These are phyloP conservation scores for Setaria viridis DNA, from an alignment of 202 grass and related monocot genomes.

Conservation along the genomic window DNA sequence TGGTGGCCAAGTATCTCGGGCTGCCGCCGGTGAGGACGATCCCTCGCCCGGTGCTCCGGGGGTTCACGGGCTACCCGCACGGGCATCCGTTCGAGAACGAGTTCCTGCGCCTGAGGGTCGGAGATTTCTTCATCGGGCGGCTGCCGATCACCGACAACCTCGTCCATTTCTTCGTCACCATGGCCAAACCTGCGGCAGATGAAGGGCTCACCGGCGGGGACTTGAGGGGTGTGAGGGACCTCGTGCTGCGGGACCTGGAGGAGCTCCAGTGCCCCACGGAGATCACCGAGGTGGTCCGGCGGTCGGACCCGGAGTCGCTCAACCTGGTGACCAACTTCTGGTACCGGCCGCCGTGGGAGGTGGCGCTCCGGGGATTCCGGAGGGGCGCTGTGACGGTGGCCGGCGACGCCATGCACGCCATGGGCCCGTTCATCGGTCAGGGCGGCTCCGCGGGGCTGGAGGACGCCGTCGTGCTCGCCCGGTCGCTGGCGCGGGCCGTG, in stretches of 20 bases:
- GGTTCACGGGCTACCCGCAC: conserved; percentile 38
- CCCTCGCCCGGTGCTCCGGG: conserved; percentile 2
- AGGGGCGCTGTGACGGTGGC: conserved; percentile 49
- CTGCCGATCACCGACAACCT: conserved; percentile 38
- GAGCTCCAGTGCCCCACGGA: neutral
- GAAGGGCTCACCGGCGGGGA: neutral
- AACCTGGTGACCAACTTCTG: conserved; percentile 28
- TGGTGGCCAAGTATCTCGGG: conserved; percentile 48
- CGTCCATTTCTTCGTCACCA: conserved; percentile 41
- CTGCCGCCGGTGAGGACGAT: neutral
- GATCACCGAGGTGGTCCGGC: conserved; percentile 40
- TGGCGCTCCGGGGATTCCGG: conserved; percentile 3
- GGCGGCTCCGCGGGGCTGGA: conserved; percentile 57
- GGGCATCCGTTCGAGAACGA: conserved; percentile 29
- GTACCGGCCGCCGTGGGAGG: conserved; percentile 58
- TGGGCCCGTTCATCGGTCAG: conserved; percentile 60
- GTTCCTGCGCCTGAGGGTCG: conserved; percentile 22
- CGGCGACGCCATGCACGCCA: conserved; percentile 69
- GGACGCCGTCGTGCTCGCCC: conserved; percentile 60
- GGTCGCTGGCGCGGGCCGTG: conserved; percentile 34
- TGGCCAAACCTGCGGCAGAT: neutral
- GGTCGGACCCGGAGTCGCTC: conserved; percentile 46
- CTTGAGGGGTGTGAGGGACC: conserved; percentile 29
- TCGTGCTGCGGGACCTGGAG: conserved; percentile 4
- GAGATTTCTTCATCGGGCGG: conserved; percentile 32